These are phyloP conservation scores for Ustilago lituana DNA, from an alignment of 1,284 basidiomycete species.

Conservation along the genomic window DNA sequence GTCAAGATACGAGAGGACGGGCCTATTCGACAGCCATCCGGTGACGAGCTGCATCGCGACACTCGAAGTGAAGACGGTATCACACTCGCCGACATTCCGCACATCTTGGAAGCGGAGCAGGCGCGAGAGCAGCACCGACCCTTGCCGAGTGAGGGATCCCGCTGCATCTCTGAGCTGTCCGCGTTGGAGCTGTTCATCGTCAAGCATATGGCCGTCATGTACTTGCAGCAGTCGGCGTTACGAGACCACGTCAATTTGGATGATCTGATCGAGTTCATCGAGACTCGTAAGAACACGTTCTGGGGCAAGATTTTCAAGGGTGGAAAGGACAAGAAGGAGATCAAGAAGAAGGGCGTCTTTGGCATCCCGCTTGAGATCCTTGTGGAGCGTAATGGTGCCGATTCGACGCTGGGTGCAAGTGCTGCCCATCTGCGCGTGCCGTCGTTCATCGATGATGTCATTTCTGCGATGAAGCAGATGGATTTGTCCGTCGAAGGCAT, in stretches of 20 bases:
- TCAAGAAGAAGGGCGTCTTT: slow-evolving; percentile 76
- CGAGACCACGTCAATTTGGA: slow-evolving; percentile 81
- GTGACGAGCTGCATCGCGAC: slow-evolving; percentile 51
- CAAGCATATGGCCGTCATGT: slow-evolving; percentile 88
- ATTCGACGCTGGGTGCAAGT: slow-evolving; percentile 90
- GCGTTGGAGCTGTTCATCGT: slow-evolving; percentile 87
- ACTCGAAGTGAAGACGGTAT: slow-evolving; percentile 78
- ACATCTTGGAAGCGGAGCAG: slow-evolving; percentile 89
- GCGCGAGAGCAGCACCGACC: slow-evolving; percentile 81
- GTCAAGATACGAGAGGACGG: slow-evolving; percentile 87
- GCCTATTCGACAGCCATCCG: slow-evolving; percentile 54
- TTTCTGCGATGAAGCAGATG: slow-evolving; percentile 99
- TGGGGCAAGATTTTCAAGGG: slow-evolving; percentile 97
- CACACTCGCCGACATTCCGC: slow-evolving; percentile 95
- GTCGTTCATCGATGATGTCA: slow-evolving; percentile 96
- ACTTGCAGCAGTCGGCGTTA: slow-evolving; percentile 78
- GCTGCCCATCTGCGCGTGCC: slow-evolving; percentile 85
- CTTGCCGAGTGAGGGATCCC: slow-evolving; percentile 77
- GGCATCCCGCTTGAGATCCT: slow-evolving; percentile 90
- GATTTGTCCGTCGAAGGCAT: slow-evolving; percentile 99
- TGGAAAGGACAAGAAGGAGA: slow-evolving; percentile 76
- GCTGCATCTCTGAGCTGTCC: slow-evolving; percentile 84
- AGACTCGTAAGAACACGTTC: slow-evolving; percentile 91
- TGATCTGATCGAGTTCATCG: slow-evolving; percentile 91
- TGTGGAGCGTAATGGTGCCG: slow-evolving; percentile 93